A percentile compares a stretch with the other conserved stretches of the same genome.
Conservation (phyloP, 441 rosid genomes). For the Arabidopsis hybrid region DNA sequence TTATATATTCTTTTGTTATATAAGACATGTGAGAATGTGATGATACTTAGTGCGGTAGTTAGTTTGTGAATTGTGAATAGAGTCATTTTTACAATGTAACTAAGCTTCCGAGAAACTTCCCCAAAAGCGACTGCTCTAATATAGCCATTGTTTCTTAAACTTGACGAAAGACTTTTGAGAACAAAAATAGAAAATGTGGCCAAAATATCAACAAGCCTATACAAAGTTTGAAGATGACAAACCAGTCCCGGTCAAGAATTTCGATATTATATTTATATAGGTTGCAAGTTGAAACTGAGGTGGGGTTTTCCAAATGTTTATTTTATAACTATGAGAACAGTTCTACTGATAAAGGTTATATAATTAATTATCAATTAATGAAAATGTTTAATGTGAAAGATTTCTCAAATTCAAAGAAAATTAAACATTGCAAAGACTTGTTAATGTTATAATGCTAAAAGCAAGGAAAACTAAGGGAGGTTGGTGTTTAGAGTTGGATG, state of each 20-base stretch:
- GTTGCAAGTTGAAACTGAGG: constrained; percentile 13
- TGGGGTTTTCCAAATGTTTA: neutral
- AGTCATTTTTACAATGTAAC: constrained; percentile 6
- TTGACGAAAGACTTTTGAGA: constrained; percentile 21
- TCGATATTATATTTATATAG: neutral
- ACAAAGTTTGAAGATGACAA: neutral
- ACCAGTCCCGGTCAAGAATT: neutral
- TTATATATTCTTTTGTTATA: neutral
- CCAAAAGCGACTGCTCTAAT: constrained; percentile 3
- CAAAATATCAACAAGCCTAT: neutral
- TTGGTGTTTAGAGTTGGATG: constrained; percentile 20
- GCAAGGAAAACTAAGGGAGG: constrained; percentile 10
- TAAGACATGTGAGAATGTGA: constrained; percentile 14
- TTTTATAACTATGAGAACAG: neutral
- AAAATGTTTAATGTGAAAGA: constrained; percentile 9
- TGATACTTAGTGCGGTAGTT: constrained; percentile 14
- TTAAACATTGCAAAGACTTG: constrained; percentile 1
- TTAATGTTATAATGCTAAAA: constrained; percentile 23
- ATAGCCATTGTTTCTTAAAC: constrained; percentile 17
- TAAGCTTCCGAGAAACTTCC: constrained; percentile 43
- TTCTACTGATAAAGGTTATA: neutral
- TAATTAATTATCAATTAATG: neutral
- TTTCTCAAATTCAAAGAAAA: constrained; percentile 8
- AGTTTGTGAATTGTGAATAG: constrained; percentile 6
- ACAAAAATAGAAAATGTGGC: neutral